These are phyloP conservation scores for Magnusiomyces suaveolens DNA, from an alignment of 1,139 yeast species.

Conservation along the genomic window DNA sequence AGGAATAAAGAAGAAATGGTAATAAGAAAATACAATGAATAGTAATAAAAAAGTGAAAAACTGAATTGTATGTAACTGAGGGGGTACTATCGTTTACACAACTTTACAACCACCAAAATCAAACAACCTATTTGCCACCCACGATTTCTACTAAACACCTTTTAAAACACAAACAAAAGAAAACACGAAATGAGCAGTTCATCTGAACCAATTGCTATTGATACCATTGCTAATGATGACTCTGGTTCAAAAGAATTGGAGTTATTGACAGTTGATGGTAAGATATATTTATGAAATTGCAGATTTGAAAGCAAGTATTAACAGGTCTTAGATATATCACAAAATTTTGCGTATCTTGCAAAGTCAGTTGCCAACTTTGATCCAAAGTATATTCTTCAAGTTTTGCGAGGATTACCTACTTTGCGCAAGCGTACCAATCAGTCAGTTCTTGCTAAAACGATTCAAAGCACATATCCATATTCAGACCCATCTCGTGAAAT, in stretches of 20 bases:
- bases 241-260: not conserved
- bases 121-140: no score
- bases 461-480: slow-evolving; percentile 46
- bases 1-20: no score
- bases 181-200: no score
- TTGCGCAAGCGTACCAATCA: slow-evolving; percentile 56
- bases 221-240: not conserved
- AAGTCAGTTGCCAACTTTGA: slow-evolving; percentile 74
- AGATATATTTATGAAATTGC: not conserved
- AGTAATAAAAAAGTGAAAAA: no score
- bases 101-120: no score
- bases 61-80: no score
- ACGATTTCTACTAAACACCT: no score
- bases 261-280: slow-evolving; percentile 14
- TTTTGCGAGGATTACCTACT: slow-evolving; percentile 70
- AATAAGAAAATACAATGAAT: no score
- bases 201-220: no score
- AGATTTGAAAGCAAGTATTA: not conserved
- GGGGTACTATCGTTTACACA: no score
- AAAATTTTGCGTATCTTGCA: slow-evolving; percentile 45
- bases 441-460: slow-evolving; percentile 44
- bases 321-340: slow-evolving; percentile 38
- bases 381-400: slow-evolving; percentile 78
- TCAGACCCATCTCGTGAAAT: slow-evolving; percentile 38
- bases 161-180: no score